phyloP scores from a whole-genome alignment of 2,329 filamentous ascomycete species.

The Talaromyces pinophilus region DNA sequence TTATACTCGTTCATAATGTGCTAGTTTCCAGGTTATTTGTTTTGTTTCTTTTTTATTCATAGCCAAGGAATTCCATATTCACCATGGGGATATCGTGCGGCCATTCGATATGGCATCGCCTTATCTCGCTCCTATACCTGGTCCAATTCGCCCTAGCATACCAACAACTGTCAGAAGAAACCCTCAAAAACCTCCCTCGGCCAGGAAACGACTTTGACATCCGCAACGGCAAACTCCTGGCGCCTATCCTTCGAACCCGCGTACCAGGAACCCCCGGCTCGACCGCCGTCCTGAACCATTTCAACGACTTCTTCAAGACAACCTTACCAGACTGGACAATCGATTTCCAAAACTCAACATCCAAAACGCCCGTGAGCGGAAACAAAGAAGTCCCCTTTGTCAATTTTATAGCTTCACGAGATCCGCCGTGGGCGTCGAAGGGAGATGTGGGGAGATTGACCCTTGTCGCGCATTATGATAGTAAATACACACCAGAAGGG shows the following conservation, averaged over 20 bases:
- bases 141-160: slow-evolving; percentile 47
- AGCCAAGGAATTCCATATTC: not conserved
- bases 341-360: slow-evolving; percentile 86
- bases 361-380: slow-evolving; percentile 74
- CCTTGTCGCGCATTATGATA: slow-evolving; percentile 93
- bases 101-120: slow-evolving; percentile 12
- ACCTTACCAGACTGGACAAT: slow-evolving; percentile 77
- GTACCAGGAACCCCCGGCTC: slow-evolving; percentile 85
- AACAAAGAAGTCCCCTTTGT: slow-evolving; percentile 74
- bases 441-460: slow-evolving; percentile 81
- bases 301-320: slow-evolving; percentile 75
- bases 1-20: not conserved
- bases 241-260: slow-evolving; percentile 83
- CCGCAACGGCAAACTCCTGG: slow-evolving; percentile 69
- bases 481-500: slow-evolving; percentile 73
- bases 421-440: slow-evolving; percentile 75
- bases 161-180: slow-evolving; percentile 69
- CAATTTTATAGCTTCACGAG: slow-evolving; percentile 82
- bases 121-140: slow-evolving; percentile 12
- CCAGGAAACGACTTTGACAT: slow-evolving; percentile 78
- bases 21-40: not conserved
- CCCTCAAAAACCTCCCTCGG: slow-evolving; percentile 70
- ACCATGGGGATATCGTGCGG: not conserved
- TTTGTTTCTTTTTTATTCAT: not conserved
- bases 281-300: slow-evolving; percentile 71